Evolutionary conservation across 2,329 filamentous ascomycete species (phyloP).

Genomic region (Hypoxylon sp.): DNA sequence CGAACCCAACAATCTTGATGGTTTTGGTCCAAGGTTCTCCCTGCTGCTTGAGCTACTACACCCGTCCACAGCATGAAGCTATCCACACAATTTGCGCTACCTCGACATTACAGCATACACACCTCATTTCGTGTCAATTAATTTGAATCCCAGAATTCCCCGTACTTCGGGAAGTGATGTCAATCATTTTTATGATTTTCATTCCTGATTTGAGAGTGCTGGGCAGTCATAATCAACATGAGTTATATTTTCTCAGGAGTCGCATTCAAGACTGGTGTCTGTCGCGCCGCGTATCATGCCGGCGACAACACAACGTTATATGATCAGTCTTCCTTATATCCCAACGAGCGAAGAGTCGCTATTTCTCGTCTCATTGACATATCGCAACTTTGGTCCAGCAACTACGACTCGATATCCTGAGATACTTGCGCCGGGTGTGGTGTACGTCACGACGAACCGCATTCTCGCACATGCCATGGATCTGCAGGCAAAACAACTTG

Average conservation of each 20-base stretch:
- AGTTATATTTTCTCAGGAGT: constrained; percentile 13
- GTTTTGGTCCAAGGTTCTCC: background rate
- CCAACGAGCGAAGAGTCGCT: constrained; percentile 18
- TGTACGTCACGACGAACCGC: constrained; percentile 20
- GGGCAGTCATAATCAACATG: background rate
- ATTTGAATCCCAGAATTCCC: background rate
- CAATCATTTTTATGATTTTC: constrained; percentile 17
- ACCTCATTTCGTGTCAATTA: constrained; percentile 5
- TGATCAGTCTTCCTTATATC: constrained; percentile 25
- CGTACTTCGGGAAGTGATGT: background rate
- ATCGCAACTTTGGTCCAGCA: constrained; percentile 42
- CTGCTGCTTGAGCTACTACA: constrained; percentile 11
- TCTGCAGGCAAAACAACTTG: constrained; percentile 9
- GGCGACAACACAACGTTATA: constrained; percentile 39
- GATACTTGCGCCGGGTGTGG: constrained; percentile 9
- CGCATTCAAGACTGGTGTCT: constrained; percentile 27
- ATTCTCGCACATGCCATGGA: constrained; percentile 9
- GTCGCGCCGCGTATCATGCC: constrained; percentile 35
- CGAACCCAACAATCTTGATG: constrained; percentile 13
- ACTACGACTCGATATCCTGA: constrained; percentile 48
- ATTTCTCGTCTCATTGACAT: constrained; percentile 37
- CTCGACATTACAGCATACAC: constrained; percentile 22
- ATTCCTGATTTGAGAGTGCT: background rate
- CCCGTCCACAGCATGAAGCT: constrained; percentile 47
- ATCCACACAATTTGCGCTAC: constrained; percentile 48